phyloP scores from a whole-genome alignment of 2,329 filamentous ascomycete species.

The Talaromyces funiculosus region DNA sequence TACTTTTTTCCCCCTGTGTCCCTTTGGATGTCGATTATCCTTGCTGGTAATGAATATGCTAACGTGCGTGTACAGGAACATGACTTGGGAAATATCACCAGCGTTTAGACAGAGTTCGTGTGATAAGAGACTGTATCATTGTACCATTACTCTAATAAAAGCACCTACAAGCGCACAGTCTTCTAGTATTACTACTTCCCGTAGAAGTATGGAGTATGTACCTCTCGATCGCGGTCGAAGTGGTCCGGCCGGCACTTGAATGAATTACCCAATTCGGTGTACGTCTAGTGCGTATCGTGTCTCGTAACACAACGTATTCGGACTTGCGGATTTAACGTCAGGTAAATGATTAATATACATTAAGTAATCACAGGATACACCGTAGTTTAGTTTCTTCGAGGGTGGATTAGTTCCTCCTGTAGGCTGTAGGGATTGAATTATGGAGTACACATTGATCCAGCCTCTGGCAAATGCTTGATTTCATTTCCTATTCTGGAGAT shows the following conservation, averaged over 20 bases:
- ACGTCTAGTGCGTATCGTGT: neutral
- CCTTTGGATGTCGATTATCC: too few species aligned
- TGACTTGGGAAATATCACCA: constrained; percentile 32
- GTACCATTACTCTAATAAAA: neutral
- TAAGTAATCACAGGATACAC: neutral
- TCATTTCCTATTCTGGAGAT: neutral
- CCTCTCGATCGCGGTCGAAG: too few species aligned
- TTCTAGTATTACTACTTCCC: too few species aligned
- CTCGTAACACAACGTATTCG: neutral
- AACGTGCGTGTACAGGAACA: constrained; percentile 26
- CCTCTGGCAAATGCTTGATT: too few species aligned
- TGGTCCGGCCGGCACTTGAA: too few species aligned
- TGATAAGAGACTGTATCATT: neutral
- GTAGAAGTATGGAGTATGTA: too few species aligned
- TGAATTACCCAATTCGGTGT: neutral
- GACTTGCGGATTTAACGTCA: neutral
- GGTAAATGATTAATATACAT: neutral
- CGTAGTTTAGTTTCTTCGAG: too few species aligned
- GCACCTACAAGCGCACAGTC: too few species aligned
- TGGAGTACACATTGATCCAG: too few species aligned
- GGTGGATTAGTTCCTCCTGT: neutral
- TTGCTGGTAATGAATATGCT: too few species aligned
- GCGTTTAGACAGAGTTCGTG: neutral
- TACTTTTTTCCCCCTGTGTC: constrained; percentile 19
- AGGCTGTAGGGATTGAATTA: too few species aligned